Evolutionary conservation across 164 flowering plant species (phyloP).

Genomic region (Magnolia kwangsiensis): DNA sequence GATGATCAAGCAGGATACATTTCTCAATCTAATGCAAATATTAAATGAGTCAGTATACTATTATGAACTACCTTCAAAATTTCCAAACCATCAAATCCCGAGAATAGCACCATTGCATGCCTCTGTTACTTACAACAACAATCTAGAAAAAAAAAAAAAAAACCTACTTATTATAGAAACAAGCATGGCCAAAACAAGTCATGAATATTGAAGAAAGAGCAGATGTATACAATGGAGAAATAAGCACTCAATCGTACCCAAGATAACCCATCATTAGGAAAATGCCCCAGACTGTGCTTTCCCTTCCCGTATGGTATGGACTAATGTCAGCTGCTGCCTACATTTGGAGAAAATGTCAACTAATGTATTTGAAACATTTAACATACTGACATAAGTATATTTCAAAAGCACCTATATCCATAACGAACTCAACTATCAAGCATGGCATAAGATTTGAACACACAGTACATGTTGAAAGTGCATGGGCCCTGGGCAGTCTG

Average conservation of each 20-base stretch:
- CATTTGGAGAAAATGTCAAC: constrained; percentile 14
- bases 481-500: background rate
- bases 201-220: background rate
- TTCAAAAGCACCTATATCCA: background rate
- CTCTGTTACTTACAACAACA: background rate
- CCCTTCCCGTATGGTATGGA: constrained; percentile 77
- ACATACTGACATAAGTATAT: background rate
- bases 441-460: background rate
- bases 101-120: background rate
- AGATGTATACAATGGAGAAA: background rate
- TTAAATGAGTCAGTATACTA: no score
- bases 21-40: background rate
- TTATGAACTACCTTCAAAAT: background rate
- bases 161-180: no score
- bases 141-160: background rate
- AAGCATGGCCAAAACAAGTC: background rate
- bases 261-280: constrained; percentile 89
- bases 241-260: constrained; percentile 50
- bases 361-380: constrained; percentile 1
- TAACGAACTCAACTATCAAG: background rate
- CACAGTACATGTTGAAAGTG: constrained; percentile 1
- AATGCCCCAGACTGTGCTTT: constrained; percentile 94
- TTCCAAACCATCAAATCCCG: background rate
- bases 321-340: constrained; percentile 70
- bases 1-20: no score